A percentile compares a stretch with the other conserved stretches of the same genome.
These are phyloP conservation scores for Wickerhamiella spandovensis DNA, from an alignment of 805 yeast genomes.

Conservation along the genomic window DNA sequence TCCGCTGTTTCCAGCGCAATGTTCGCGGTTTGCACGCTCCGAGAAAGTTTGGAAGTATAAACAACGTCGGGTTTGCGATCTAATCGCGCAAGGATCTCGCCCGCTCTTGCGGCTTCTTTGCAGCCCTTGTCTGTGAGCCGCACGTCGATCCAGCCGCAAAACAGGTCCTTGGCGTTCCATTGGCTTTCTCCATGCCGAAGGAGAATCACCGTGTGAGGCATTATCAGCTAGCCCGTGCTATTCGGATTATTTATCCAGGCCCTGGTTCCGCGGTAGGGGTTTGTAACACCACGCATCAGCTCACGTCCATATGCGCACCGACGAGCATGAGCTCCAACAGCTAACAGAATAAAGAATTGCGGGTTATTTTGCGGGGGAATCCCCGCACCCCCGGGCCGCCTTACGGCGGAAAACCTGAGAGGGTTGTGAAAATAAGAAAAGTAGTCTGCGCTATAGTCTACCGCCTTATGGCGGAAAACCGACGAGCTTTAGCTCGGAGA, in stretches of 20 bases:
- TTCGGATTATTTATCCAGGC: background rate
- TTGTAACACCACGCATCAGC: background rate
- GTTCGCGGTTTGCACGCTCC: conserved; percentile 96
- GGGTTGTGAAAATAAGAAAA: no score
- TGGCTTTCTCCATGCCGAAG: conserved; percentile 99
- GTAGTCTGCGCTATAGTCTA: no score
- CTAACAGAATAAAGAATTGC: no score
- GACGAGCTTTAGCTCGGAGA: no score
- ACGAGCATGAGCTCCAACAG: no score
- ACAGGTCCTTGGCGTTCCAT: conserved; percentile 94
- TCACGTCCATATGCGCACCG: no score
- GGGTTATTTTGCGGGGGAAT: no score
- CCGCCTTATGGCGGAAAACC: no score
- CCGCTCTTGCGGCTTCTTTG: conserved; percentile 84
- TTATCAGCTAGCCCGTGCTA: no score
- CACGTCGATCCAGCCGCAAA: conserved; percentile 98
- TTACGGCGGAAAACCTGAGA: no score
- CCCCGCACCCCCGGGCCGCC: no score
- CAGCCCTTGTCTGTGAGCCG: conserved; percentile 67
- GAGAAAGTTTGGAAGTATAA: conserved; percentile 78
- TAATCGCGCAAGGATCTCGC: conserved; percentile 73
- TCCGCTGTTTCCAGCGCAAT: conserved; percentile 79
- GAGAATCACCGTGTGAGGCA: conserved; percentile 52
- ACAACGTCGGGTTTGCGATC: conserved; percentile 71
- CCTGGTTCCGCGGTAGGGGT: background rate